Percentiles rank a stretch among this genome's conserved stretches.
These are phyloP conservation scores for Starmera dryadoides DNA, from an alignment of 805 yeast genomes.

Conservation along the genomic window DNA sequence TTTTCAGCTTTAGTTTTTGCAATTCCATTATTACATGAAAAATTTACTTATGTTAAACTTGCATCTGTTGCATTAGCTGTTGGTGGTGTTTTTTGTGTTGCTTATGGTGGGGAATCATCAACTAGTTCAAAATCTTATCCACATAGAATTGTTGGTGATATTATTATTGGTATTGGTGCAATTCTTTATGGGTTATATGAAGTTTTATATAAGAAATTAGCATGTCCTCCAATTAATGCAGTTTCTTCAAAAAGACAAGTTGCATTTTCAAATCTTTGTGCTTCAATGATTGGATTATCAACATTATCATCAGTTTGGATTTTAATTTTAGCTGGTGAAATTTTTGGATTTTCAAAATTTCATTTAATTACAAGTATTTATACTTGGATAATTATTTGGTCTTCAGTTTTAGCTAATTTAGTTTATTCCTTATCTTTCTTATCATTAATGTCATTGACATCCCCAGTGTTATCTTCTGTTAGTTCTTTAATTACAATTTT, in stretches of 20 bases:
- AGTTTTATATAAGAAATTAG: conserved; percentile 67
- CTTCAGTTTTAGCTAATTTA: conserved; percentile 58
- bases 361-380: conserved; percentile 36
- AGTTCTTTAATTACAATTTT: conserved; percentile 69
- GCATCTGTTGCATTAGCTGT: conserved; percentile 66
- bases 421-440: conserved; percentile 66
- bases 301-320: conserved; percentile 46
- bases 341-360: conserved; percentile 52
- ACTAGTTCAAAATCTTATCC: conserved; percentile 33
- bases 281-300: conserved; percentile 56
- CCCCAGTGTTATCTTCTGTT: conserved; percentile 73
- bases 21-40: conserved; percentile 63
- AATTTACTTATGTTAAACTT: conserved; percentile 54
- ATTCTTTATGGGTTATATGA: conserved; percentile 76
- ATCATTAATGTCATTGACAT: conserved; percentile 74
- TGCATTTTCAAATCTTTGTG: conserved; percentile 72
- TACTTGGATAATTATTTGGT: conserved; percentile 36
- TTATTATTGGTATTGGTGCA: conserved; percentile 68
- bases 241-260: conserved; percentile 64
- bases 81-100: conserved; percentile 70
- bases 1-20: conserved; percentile 84
- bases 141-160: conserved; percentile 58
- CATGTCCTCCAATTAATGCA: conserved; percentile 66
- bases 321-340: conserved; percentile 39
- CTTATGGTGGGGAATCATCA: conserved; percentile 46